Base-by-base conservation (phyloP, 1,139 yeast genomes). In the Yamadazyma jaroonii region DNA sequence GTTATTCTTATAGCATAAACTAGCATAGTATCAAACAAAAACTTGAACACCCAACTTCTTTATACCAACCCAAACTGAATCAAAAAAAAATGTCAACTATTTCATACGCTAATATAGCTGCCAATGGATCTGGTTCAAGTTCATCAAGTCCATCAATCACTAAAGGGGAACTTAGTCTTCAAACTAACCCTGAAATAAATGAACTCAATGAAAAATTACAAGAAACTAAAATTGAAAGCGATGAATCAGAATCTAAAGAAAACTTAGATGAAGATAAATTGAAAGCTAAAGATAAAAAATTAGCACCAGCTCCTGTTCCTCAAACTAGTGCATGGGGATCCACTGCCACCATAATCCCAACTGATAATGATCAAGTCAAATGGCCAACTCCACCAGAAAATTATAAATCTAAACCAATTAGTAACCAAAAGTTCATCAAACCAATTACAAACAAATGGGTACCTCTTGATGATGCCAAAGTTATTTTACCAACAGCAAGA, bases 391-490 rank as follows among this genome's bases (percentile, higher is more conserved):
- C 84, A 22, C 69, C 67, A 37, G 65, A 64, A 49, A 51, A 51
- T 39, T 41, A 47, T 34, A 49, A 48, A 22, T 25, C 29, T 26
- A 34, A 37, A 21, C 47, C 44, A 13, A 34, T 49, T 9, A 47
- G 48, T 25, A 49, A 62, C 38, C 75, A 74, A 44, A 74, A 81
- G 49, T 67, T 69, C 49, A 64, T 67, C 47, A 77, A 69, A 47
- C 73, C 85, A 26, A 79, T 82, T 46, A 79, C 81, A 48, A 89
- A 84, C 52, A 87, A 87, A 61, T 88, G 95, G 95, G 84, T 86
- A 32, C 95, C 95, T n/a, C 81, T 83, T 56, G 77, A 79, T 38
- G 77, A 79, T 37, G 94, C 92, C 23, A 77, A 83, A 45, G 82
- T 84, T 38, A 79, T 77, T 36, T 68, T 77, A 43, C 70, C 79